These are phyloP conservation scores for Leccinum rimulosum DNA, from an alignment of 768 basidiomycete species.

Conservation along the genomic window DNA sequence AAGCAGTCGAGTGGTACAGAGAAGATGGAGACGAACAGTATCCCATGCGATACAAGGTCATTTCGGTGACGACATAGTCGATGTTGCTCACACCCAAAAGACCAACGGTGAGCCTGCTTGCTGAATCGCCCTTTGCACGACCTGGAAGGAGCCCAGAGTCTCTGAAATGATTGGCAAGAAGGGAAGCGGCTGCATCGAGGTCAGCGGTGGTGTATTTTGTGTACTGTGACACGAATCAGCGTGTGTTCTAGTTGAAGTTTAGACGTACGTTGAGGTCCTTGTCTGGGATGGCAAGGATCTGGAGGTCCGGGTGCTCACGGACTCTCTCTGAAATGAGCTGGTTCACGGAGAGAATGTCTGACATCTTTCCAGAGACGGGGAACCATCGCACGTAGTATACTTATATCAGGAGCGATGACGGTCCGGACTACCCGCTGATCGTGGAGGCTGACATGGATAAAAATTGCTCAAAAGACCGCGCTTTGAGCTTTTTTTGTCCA, in stretches of 20 bases:
- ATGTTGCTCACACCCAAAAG: constrained; percentile 28
- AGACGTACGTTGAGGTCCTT: constrained; percentile 21
- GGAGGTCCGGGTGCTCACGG: constrained; percentile 20
- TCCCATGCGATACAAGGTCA: constrained; percentile 31
- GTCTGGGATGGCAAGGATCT: constrained; percentile 25
- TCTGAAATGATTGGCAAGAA: constrained; percentile 24
- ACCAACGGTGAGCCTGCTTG: constrained; percentile 26
- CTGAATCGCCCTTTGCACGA: constrained; percentile 23
- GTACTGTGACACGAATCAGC: constrained; percentile 15
- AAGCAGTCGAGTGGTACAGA: background rate
- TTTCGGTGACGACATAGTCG: constrained; percentile 25
- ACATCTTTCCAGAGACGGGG: constrained; percentile 8
- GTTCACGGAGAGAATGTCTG: constrained; percentile 26
- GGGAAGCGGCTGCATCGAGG: constrained; percentile 27
- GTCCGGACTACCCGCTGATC: background rate
- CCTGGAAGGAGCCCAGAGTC: constrained; percentile 18
- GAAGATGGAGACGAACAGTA: constrained; percentile 21
- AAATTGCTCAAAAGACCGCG: background rate
- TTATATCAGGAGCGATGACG: background rate
- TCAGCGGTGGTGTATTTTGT: constrained; percentile 23
- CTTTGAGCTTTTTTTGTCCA: background rate
- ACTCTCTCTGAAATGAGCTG: constrained; percentile 24
- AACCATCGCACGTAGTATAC: background rate
- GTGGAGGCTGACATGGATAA: background rate
- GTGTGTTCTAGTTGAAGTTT: background rate